Base-by-base conservation (phyloP, 352 stramenopile species). In the Globisporangium acanthophoron region DNA sequence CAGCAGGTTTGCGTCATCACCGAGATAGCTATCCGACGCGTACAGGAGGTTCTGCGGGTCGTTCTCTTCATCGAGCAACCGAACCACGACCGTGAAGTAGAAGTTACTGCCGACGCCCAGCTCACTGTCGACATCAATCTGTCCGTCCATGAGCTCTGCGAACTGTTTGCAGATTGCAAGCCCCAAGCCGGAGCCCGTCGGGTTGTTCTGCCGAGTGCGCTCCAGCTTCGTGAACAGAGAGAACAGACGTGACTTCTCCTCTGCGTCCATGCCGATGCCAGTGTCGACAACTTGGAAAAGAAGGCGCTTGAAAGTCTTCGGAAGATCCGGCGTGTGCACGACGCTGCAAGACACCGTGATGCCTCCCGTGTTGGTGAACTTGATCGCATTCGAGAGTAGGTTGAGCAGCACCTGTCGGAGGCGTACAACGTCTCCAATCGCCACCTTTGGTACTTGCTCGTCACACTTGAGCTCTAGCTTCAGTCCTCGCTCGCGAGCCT, bases 81-180 rank as follows among this genome's bases (percentile, higher is more conserved):
- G 70, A 43, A 93, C 83, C 20, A 88, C 63, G 12, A 94, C 79
- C 0, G 80, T 90, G 56, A 94, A 96, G 59, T 85, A 92, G 57
- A 96, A 96, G 55, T 87, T 87, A 50, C 73, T 88, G 15, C 87
- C 87, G n/a, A 88, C 70, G 18, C 73, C 74, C 3, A 92, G 66
- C 48, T 90, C 71, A 56, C 78, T 92, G 39, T 95, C 85, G 13
- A 96, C 82, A 50, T 87, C 84, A 54, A 96, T 94, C 40, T 85
- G 67, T 6, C 87, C 87, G 57, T 90, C 85, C 87, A 96, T 96
- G 21, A 94, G 69, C 58, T 95, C 84, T 8, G 87, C 83, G 33
- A 96, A 80, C 58, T 94, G 82, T 61, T 94, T 94, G 61, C 84
- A 95, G 52, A 96, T 95, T 9, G 84, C 83, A 47, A 96, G 69